Evolutionary conservation across 495 filamentous ascomycete genomes (phyloP).

Genomic region (Parathielavia hyrcaniae): DNA sequence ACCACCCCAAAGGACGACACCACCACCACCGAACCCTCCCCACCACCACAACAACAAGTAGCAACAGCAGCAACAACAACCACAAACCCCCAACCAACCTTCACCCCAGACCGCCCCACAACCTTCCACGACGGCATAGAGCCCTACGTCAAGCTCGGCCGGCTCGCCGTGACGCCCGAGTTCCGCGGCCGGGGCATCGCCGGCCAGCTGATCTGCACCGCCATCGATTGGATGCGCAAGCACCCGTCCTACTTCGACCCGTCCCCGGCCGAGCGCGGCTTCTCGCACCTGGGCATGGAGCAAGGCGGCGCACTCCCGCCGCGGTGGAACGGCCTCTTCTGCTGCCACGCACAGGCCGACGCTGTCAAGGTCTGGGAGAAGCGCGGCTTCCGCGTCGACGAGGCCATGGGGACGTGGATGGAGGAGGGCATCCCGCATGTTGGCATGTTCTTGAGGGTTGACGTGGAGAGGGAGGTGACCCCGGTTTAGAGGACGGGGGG

Average conservation of each 20-base stretch:
- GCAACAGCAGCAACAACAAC: not conserved
- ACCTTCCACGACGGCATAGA: slow-evolving; percentile 53
- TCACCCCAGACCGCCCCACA: slow-evolving; percentile 38
- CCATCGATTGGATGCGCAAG: slow-evolving; percentile 54
- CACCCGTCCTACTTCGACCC: slow-evolving; percentile 51
- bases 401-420: slow-evolving; percentile 64
- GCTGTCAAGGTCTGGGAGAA: slow-evolving; percentile 55
- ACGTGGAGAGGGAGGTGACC: slow-evolving; percentile 11
- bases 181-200: slow-evolving; percentile 61
- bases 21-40: slow-evolving; percentile 19
- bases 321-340: slow-evolving; percentile 65
- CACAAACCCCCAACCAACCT: slow-evolving; percentile 23
- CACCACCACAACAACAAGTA: slow-evolving; percentile 12
- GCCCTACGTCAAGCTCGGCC: slow-evolving; percentile 69
- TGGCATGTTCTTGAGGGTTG: slow-evolving; percentile 59
- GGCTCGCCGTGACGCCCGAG: slow-evolving; percentile 59
- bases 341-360: slow-evolving; percentile 65
- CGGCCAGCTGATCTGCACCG: slow-evolving; percentile 54
- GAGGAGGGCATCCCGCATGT: slow-evolving; percentile 85
- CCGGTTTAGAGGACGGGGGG: not conserved
- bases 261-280: slow-evolving; percentile 39
- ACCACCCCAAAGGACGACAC: not conserved
- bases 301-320: slow-evolving; percentile 32
- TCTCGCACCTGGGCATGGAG: slow-evolving; percentile 32
- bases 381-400: slow-evolving; percentile 65